These are phyloP conservation scores for Chiua sp. DNA, from an alignment of 1,284 basidiomycete species.

Conservation along the genomic window DNA sequence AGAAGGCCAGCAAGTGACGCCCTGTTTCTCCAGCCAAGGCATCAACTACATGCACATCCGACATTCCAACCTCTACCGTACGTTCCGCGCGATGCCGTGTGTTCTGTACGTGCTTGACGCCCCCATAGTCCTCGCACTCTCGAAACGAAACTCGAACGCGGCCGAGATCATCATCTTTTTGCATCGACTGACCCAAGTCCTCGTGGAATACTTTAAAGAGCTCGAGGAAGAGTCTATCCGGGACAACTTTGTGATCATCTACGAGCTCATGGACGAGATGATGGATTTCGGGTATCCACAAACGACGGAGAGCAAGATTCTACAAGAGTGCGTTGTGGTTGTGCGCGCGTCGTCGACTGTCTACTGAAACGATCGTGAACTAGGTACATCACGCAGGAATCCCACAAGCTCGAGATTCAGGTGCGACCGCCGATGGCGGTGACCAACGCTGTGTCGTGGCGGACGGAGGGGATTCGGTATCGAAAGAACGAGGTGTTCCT, in stretches of 20 bases:
- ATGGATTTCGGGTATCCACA: slow-evolving; percentile 99
- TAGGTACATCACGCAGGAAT: slow-evolving; percentile 99
- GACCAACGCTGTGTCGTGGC: slow-evolving; percentile 98
- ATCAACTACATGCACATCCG: slow-evolving; percentile 99
- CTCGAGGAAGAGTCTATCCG: slow-evolving; percentile 99
- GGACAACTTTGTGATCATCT: slow-evolving; percentile 99
- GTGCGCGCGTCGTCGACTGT: slow-evolving; percentile 33
- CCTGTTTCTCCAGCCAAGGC: slow-evolving; percentile 94
- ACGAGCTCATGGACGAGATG: slow-evolving; percentile 99
- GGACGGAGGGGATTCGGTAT: slow-evolving; percentile 97
- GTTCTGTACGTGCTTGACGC: neutral
- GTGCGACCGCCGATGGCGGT: slow-evolving; percentile 96
- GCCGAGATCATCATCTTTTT: slow-evolving; percentile 98
- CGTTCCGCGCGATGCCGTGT: slow-evolving; percentile 34
- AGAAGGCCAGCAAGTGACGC: slow-evolving; percentile 93
- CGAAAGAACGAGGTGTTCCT: slow-evolving; percentile 99
- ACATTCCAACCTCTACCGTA: slow-evolving; percentile 97
- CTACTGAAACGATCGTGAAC: neutral
- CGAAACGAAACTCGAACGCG: slow-evolving; percentile 96
- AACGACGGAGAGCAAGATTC: slow-evolving; percentile 98
- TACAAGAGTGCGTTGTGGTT: slow-evolving; percentile 97
- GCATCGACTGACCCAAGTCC: slow-evolving; percentile 87
- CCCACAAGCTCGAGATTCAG: slow-evolving; percentile 98
- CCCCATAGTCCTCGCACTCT: slow-evolving; percentile 86
- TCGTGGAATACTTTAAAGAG: slow-evolving; percentile 99